Conservation (phyloP, 2,329 filamentous ascomycete species). For the Tetracladium maxilliforme region DNA sequence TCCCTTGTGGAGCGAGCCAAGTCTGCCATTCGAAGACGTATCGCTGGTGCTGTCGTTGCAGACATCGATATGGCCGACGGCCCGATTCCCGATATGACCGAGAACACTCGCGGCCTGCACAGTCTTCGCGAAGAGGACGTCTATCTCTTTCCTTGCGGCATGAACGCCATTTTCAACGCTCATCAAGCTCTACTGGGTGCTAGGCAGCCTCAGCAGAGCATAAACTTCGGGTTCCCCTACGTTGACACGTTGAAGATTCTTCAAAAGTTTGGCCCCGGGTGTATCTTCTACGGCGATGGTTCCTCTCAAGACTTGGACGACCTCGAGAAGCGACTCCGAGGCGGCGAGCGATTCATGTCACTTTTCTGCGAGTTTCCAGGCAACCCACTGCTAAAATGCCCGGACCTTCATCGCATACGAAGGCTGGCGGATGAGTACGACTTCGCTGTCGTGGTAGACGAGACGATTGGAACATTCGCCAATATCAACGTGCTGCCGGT, state of each 20-base stretch:
- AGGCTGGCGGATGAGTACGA: constrained; percentile 66
- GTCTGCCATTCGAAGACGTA: constrained; percentile 71
- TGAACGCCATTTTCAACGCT: constrained; percentile 88
- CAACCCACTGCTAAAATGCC: constrained; percentile 77
- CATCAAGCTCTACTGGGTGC: constrained; percentile 59
- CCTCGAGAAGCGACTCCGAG: constrained; percentile 54
- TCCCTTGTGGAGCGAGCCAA: constrained; percentile 70
- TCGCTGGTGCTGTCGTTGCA: constrained; percentile 69
- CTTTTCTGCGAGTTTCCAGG: constrained; percentile 93
- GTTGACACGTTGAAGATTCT: constrained; percentile 93
- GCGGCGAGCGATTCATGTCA: constrained; percentile 63
- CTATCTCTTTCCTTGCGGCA: constrained; percentile 76
- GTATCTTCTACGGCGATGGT: constrained; percentile 73
- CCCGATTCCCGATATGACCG: constrained; percentile 31
- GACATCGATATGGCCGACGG: constrained; percentile 53
- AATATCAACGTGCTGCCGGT: constrained; percentile 87
- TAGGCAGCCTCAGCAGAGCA: constrained; percentile 54
- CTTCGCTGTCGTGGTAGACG: constrained; percentile 85
- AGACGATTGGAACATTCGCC: constrained; percentile 92
- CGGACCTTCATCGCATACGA: constrained; percentile 72
- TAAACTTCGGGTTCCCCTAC: constrained; percentile 95
- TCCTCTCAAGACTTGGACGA: constrained; percentile 69
- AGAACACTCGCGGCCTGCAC: constrained; percentile 37
- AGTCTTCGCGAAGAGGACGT: constrained; percentile 75
- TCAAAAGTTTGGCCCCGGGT: constrained; percentile 86